Base-by-base conservation (phyloP, 306 rosid genomes). In the Fragaria vesca region DNA sequence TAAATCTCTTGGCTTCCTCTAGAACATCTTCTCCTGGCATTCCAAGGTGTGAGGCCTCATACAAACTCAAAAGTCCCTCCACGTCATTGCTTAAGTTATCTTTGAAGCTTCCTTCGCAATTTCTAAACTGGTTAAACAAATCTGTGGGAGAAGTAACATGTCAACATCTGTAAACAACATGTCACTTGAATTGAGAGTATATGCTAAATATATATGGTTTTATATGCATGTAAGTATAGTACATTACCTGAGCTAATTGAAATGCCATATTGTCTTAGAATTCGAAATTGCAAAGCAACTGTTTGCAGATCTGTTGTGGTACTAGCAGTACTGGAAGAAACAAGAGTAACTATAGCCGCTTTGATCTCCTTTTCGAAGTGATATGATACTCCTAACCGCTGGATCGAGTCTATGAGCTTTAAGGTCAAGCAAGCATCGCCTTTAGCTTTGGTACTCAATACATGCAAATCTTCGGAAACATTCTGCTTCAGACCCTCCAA, bases 331-430 rank as follows among this genome's bases (percentile, higher is more conserved):
- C 7, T 8, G 17, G 73, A 46, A 16, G 12, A 52, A 73, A 12
- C 18, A 34, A 20, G 34, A 46, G 50, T 4, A 26, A 68, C 12
- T 2, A 52, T 6, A 69, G 66, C 78, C 12, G 50, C 71, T 32
- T 65, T 32, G 38, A 74, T 84, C 71, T 77, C 87, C 4, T 73
- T 43, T 69, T 73, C 82, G 13, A 84, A 80, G 43, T 77, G 82
- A 45, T 80, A 84, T 20, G 84, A 78, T 60, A 73, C 73, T 46
- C 80, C 87, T 36, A 84, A 34, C n/a, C 75, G 54, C 66, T 84
- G 71, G 42, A 60, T 63, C 13, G 80, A 28, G 55, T 74, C 72
- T n/a, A 80, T 63, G 28, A 72, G 58, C 30, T 51, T 74, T 12
- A 77, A 38, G 15, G 77, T 28, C 1, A 20, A 13, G 1, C 8